phyloP scores from a whole-genome alignment of 2,329 filamentous ascomycete genomes.

The Colletotrichum coccodes region DNA sequence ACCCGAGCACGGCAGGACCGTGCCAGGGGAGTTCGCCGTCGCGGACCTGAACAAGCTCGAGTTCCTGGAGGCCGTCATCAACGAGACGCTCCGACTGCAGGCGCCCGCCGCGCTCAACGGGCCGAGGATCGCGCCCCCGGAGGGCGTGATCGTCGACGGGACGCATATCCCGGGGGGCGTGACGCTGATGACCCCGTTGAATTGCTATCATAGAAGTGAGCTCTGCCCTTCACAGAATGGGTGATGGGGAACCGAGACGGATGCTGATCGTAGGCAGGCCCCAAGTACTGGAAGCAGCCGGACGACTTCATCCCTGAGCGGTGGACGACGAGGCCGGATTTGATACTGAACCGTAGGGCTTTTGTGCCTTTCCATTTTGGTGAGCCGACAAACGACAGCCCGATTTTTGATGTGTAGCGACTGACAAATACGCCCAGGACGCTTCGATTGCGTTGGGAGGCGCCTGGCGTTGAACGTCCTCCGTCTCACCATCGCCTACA shows the following conservation, averaged over 20 bases:
- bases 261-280: background rate
- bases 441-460: constrained; percentile 26
- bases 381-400: background rate
- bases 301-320: constrained; percentile 37
- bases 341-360: constrained; percentile 35
- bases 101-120: constrained; percentile 40
- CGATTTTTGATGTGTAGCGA: background rate
- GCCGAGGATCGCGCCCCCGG: constrained; percentile 36
- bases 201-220: constrained; percentile 23
- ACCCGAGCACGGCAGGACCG: constrained; percentile 28
- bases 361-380: constrained; percentile 25
- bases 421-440: background rate
- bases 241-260: too few relatives aligned
- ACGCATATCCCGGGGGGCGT: constrained; percentile 39
- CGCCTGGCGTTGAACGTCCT: constrained; percentile 25
- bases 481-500: constrained; percentile 22
- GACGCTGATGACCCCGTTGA: constrained; percentile 17
- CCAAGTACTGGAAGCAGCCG: constrained; percentile 27
- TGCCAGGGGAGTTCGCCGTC: constrained; percentile 33
- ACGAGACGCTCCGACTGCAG: constrained; percentile 43
- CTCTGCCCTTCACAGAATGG: background rate
- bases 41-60: constrained; percentile 33
- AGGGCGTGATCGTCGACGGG: constrained; percentile 38
- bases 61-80: constrained; percentile 40
- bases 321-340: constrained; percentile 36